Evolutionary conservation across 2,329 filamentous ascomycete genomes (phyloP), one percentile per base, ranked within the genome.

Genomic region (Paecilomyces niveus): DNA sequence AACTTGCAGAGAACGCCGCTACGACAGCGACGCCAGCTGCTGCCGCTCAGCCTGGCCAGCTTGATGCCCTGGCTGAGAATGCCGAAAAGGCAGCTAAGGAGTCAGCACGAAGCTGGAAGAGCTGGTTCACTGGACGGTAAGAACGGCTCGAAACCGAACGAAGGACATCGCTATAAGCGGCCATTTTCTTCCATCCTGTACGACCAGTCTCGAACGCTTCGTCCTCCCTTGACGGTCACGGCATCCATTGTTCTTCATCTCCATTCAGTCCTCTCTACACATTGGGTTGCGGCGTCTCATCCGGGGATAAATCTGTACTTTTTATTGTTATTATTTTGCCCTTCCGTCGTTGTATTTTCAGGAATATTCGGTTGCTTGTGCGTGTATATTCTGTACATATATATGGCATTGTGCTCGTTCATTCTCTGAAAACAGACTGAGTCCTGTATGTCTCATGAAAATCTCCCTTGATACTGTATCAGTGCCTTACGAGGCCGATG

Each of bases 91-190:
- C 69, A 56, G 67, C 68, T 24, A 76, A 75, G 64, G 65, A 71
- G 55, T 69, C 66, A 54, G 64, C 70, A 52, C 68, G 67, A 62
- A 68, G 74, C 62, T 76, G 74, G 74, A 72, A 65, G 56, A 70
- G 71, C 61, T 76, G 74, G 74, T 60, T 76, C 57, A 73, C 69
- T 24, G 71, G 74, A 31, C 70, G 72, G 63, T 76, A 67, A 61
- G 61, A 18, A 50, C 32, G 31, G 32, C 39, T 22, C 50, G n/a
- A 21, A 52, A 52, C 21, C 1, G 22, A 52, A 52, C 50, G 22
- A 52, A 26, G 22, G 50, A n/a, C 21, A 52, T 13, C 10, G 50
- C 22, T 24, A 21, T n/a, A 52, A 52, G 26, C 50, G 21, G 21
- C 22, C 50, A 52, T 13, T 54, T 13, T 26, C 31, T 57, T 53